A percentile compares a stretch with the other conserved stretches of the same genome.
Evolutionary conservation across 129 eudicot species (phyloP).

Genomic region (Tagetes erecta): DNA sequence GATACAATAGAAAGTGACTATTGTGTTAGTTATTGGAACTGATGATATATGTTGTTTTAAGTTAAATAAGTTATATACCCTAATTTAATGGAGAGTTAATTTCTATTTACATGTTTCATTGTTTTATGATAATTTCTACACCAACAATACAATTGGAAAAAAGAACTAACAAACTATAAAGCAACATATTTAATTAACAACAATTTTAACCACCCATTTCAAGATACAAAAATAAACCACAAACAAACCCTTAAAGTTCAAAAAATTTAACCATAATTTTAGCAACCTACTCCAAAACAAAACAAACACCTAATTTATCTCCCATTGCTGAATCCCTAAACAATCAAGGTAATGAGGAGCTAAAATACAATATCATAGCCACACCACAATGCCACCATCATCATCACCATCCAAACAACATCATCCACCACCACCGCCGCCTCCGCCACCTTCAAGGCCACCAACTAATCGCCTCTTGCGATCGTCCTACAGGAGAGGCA

Average conservation of each 20-base stretch:
- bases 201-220: constrained; percentile 19
- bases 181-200: not conserved
- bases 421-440: constrained; percentile 28
- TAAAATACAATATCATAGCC: constrained; percentile 21
- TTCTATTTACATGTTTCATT: not conserved
- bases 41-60: not conserved
- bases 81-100: no score
- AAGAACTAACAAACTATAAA: not conserved
- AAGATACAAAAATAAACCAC: constrained; percentile 27
- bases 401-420: constrained; percentile 19
- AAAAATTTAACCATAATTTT: constrained; percentile 21
- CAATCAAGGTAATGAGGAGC: constrained; percentile 43
- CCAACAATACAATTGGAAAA: not conserved
- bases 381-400: constrained; percentile 32
- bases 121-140: not conserved
- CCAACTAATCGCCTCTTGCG: constrained; percentile 38
- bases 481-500: constrained; percentile 41
- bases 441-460: not conserved
- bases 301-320: constrained; percentile 26
- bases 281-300: constrained; percentile 26
- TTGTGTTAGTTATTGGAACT: constrained; percentile 54
- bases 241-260: constrained; percentile 14
- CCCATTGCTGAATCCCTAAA: constrained; percentile 42
- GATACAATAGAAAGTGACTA: constrained; percentile 43
- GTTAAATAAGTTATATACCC: no score